Conservation (phyloP, 2,329 filamentous ascomycete genomes). For the Neophaeococcomyces mojaviensis region DNA sequence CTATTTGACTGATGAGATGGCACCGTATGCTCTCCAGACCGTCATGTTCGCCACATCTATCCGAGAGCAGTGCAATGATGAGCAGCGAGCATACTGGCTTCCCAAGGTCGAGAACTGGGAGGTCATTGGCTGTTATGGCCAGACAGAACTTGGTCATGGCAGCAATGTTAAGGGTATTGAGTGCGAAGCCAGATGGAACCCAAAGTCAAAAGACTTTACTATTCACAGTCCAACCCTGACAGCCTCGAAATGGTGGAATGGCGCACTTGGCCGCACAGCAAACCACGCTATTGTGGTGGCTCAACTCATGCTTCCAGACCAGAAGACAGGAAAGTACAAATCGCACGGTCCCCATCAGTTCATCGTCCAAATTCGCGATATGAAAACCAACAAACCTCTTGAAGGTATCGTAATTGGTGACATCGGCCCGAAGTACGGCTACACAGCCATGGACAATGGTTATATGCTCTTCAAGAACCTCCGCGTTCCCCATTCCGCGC, state of each 20-base stretch:
- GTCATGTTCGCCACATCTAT: conserved; percentile 48
- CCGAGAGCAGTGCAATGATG: conserved; percentile 42
- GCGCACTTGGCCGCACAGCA: conserved; percentile 46
- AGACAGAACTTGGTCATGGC: conserved; percentile 47
- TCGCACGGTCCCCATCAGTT: conserved; percentile 47
- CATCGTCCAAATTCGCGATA: conserved; percentile 45
- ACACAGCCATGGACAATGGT: conserved; percentile 46
- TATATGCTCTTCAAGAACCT: conserved; percentile 47
- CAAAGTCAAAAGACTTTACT: conserved; percentile 38
- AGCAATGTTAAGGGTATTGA: conserved; percentile 47
- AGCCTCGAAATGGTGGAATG: conserved; percentile 51
- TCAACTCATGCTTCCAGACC: conserved; percentile 40
- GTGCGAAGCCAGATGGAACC: conserved; percentile 42
- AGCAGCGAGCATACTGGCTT: conserved; percentile 43
- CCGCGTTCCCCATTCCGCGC: conserved; percentile 41
- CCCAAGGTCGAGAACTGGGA: conserved; percentile 43
- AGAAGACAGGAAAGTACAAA: conserved; percentile 27
- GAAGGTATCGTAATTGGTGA: conserved; percentile 46
- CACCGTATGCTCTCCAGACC: conserved; percentile 43
- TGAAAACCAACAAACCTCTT: conserved; percentile 41
- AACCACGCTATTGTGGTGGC: conserved; percentile 50
- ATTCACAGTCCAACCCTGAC: conserved; percentile 47
- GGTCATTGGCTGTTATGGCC: conserved; percentile 46
- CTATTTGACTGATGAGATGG: conserved; percentile 48
- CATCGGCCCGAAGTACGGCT: conserved; percentile 50